Evolutionary conservation across 164 flowering plant species (phyloP), one percentile per base, ranked within the genome.

Genomic region (Aristolochia contorta): DNA sequence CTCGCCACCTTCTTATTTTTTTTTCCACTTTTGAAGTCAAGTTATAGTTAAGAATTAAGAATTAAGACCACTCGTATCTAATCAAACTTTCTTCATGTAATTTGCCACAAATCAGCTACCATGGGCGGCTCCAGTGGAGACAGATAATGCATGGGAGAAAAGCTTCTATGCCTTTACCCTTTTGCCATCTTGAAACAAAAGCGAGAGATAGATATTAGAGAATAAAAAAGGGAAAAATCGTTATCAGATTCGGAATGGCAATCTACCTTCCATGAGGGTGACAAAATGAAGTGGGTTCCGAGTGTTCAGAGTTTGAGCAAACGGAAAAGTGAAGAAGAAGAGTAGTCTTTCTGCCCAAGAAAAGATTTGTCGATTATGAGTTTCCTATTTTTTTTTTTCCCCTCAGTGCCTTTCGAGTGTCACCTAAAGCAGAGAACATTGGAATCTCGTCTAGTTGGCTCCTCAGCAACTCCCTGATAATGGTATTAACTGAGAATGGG

Each of bases 161-260:
- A 51, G 53, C 8, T 19, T 50, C 64, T 27, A 7, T 61, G 56
- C 19, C 56, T 49, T 30, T 19, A 25, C 21, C 22, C 27, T 33
- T 12, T 2, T 21, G 51, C 37, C n/a, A 21, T 33, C 21, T 37
- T 55, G 49, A 56, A 56, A 16, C 43, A 47, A 22, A 63, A 25
- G n/a, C 13, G 16, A 47, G 48, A 63, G 23, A 24, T 15, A 24
- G 23, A 25, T 20, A n/a, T 21, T 5, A n/a, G n/a, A n/a, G 54
- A n/a, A 12, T 15, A 16, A 33, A 23, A 54, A n/a, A 46, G 12
- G 25, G 53, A 46, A 55, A 24, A 51, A 56, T n/a, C n/a, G n/a
- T n/a, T n/a, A n/a, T 64, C 7, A 46, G 27, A 25, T n/a, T 27
- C 48, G 24, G 66, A 64, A 47, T 64, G 60, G 60, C 47, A 53